Percentiles rank a stretch among this genome's conserved stretches.
phyloP scores from a whole-genome alignment of 1,139 yeast species.

The Taphrina pruni region DNA sequence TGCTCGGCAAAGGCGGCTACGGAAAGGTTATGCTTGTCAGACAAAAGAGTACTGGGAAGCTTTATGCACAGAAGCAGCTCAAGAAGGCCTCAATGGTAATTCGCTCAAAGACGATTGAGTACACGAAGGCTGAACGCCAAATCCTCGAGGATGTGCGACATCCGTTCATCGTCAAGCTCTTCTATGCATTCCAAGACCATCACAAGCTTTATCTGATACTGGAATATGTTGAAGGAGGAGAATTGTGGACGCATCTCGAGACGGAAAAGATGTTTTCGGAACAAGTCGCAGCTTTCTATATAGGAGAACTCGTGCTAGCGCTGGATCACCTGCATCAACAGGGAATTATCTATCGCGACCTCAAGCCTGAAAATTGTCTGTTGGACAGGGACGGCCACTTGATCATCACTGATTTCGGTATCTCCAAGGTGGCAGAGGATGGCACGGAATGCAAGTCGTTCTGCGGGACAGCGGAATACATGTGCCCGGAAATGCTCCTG shows the following conservation, averaged over 20 bases:
- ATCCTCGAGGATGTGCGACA: conserved; percentile 82
- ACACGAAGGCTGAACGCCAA: conserved; percentile 74
- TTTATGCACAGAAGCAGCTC: conserved; percentile 89
- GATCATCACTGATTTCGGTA: conserved; percentile 94
- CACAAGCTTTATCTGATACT: conserved; percentile 95
- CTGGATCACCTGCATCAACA: conserved; percentile 91
- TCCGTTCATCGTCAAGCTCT: conserved; percentile 88
- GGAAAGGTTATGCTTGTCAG: conserved; percentile 85
- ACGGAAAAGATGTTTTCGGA: conserved; percentile 85
- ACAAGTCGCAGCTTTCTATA: conserved; percentile 82
- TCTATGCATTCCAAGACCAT: conserved; percentile 97
- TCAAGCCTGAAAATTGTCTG: conserved; percentile 91
- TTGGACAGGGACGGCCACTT: conserved; percentile 92
- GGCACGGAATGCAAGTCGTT: conserved; percentile 76
- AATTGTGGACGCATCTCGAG: conserved; percentile 98
- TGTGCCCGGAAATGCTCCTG: conserved; percentile 88
- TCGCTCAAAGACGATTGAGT: conserved; percentile 58
- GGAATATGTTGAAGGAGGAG: conserved; percentile 98
- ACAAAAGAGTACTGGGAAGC: conserved; percentile 65
- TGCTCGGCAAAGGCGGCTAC: conserved; percentile 89
- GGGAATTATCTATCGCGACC: conserved; percentile 94
- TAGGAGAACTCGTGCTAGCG: conserved; percentile 91
- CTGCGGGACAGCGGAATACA: conserved; percentile 61
- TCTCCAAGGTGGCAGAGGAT: conserved; percentile 92
- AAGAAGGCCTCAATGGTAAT: conserved; percentile 76